Evolutionary conservation across 495 filamentous ascomycete genomes (phyloP).

Genomic region (Penicillium fimorum): DNA sequence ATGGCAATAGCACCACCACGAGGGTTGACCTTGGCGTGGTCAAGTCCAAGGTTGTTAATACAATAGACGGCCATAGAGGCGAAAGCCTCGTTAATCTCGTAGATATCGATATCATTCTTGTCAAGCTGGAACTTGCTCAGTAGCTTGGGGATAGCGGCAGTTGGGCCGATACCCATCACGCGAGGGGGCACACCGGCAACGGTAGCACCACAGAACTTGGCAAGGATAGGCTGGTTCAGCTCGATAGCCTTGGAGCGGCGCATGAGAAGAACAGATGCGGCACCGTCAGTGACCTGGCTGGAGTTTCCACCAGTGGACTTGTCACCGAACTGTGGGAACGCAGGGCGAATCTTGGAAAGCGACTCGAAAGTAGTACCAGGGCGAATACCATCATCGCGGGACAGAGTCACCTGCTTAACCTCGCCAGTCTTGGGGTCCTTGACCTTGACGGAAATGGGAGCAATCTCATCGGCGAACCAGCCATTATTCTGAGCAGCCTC

Average conservation of each 20-base stretch:
- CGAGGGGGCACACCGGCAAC: slow-evolving; percentile 85
- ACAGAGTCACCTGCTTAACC: slow-evolving; percentile 70
- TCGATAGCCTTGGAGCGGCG: slow-evolving; percentile 84
- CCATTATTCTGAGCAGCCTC: slow-evolving; percentile 90
- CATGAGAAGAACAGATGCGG: slow-evolving; percentile 90
- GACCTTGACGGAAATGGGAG: slow-evolving; percentile 74
- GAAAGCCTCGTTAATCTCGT: slow-evolving; percentile 97
- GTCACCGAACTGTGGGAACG: slow-evolving; percentile 87
- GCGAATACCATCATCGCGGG: slow-evolving; percentile 83
- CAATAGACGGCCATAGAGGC: slow-evolving; percentile 97
- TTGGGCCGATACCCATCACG: slow-evolving; percentile 97
- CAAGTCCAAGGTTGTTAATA: slow-evolving; percentile 69
- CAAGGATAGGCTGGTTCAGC: slow-evolving; percentile 87
- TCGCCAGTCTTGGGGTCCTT: slow-evolving; percentile 83
- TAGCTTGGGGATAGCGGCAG: slow-evolving; percentile 92
- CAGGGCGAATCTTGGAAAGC: slow-evolving; percentile 80
- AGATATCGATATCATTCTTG: slow-evolving; percentile 82
- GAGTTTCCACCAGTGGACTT: slow-evolving; percentile 92
- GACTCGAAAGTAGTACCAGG: slow-evolving; percentile 84
- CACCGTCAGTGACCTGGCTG: slow-evolving; percentile 93
- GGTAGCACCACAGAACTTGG: slow-evolving; percentile 90
- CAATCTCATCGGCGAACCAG: slow-evolving; percentile 93
- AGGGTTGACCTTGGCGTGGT: slow-evolving; percentile 84
- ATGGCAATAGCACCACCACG: slow-evolving; percentile 78
- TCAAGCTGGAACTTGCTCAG: slow-evolving; percentile 73